phyloP scores from a whole-genome alignment of 768 basidiomycete genomes.

The Termitomyces eurrhizus region DNA sequence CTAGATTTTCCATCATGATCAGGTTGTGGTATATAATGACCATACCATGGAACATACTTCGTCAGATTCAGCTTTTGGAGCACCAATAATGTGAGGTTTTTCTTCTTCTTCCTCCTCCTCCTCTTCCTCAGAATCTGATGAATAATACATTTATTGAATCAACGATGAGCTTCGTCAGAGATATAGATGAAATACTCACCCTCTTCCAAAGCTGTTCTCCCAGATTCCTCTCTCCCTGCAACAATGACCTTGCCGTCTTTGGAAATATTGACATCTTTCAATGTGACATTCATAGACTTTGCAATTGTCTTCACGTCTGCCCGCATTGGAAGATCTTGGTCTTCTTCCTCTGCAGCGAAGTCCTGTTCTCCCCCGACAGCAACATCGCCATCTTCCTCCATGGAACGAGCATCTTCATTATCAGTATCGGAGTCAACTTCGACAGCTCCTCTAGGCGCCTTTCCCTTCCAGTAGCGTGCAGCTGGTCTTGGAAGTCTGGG shows the following conservation, averaged over 20 bases:
- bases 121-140: conserved; percentile 48
- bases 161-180: conserved; percentile 11
- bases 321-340: conserved; percentile 35
- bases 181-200: conserved; percentile 19
- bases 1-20: conserved; percentile 31
- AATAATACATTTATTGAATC: conserved; percentile 2
- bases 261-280: conserved; percentile 80
- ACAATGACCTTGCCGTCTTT: conserved; percentile 77
- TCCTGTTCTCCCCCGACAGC: conserved; percentile 57
- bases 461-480: conserved; percentile 88
- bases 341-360: conserved; percentile 42
- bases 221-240: conserved; percentile 74
- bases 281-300: conserved; percentile 66
- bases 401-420: conserved; percentile 43
- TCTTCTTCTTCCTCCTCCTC: conserved; percentile 30
- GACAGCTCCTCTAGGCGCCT: conserved; percentile 72
- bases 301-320: conserved; percentile 28
- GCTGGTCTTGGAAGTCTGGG: conserved; percentile 77
- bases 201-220: conserved; percentile 63
- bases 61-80: conserved; percentile 28
- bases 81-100: conserved; percentile 11
- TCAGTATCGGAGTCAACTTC: conserved; percentile 64
- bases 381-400: conserved; percentile 53
- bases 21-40: background rate
- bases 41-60: conserved; percentile 36